Conservation (phyloP, 2,329 filamentous ascomycete species). For the Colletotrichum musicola region DNA sequence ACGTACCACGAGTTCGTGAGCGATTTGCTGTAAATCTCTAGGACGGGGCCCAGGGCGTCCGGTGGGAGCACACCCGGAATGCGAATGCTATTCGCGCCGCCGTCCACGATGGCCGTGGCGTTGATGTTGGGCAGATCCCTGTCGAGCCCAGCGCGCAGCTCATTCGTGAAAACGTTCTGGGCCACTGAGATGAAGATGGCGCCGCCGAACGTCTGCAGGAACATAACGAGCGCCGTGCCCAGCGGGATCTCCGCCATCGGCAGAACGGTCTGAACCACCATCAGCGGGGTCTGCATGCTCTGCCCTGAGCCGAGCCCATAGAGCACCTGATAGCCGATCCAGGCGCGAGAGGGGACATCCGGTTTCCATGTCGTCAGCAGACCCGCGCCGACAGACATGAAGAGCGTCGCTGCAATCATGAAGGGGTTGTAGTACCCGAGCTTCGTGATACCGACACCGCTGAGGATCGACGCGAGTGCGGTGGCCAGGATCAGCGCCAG, state of each 20-base stretch:
- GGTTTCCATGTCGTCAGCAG: conserved; percentile 19
- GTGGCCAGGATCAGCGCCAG: conserved; percentile 48
- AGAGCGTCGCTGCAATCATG: conserved; percentile 48
- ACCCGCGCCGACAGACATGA: conserved; percentile 44
- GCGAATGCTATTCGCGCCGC: conserved; percentile 24
- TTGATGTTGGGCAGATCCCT: conserved; percentile 19
- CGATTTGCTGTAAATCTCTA: conserved; percentile 19
- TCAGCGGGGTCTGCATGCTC: conserved; percentile 43
- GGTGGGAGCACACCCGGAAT: conserved; percentile 3
- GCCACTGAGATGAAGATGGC: conserved; percentile 33
- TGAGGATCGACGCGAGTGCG: conserved; percentile 43
- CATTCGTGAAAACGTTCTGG: conserved; percentile 29
- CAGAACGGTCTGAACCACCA: conserved; percentile 44
- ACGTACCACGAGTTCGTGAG: conserved; percentile 27
- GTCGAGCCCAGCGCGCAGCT: not conserved
- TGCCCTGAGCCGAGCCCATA: conserved; percentile 44
- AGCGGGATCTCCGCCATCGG: conserved; percentile 20
- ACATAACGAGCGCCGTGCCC: conserved; percentile 31
- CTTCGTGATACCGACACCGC: conserved; percentile 45
- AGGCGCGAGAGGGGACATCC: not conserved
- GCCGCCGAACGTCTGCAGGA: conserved; percentile 32
- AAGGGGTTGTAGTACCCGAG: conserved; percentile 52
- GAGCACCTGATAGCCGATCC: conserved; percentile 44
- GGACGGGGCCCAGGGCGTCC: not conserved
- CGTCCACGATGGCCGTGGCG: conserved; percentile 12